Evolutionary conservation across 306 rosid genomes (phyloP).

Genomic region (Comarum palustre): DNA sequence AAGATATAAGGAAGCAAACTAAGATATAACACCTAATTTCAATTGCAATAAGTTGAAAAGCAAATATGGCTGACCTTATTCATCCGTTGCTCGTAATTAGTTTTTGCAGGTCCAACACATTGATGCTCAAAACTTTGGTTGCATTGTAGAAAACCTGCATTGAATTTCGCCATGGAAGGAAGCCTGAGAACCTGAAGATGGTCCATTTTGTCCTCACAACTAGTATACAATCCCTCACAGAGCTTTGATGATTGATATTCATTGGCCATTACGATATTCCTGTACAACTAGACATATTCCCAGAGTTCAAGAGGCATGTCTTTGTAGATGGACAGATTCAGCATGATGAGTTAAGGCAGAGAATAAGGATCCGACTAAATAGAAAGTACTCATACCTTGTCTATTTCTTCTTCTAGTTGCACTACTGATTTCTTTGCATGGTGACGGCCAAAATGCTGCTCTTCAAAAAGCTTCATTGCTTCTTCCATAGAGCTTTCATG

Average conservation of each 20-base stretch:
- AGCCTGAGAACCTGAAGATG: slow-evolving; percentile 87
- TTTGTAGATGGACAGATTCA: not conserved
- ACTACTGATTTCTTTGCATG: slow-evolving; percentile 78
- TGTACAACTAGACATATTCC: slow-evolving; percentile 46
- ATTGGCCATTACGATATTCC: slow-evolving; percentile 58
- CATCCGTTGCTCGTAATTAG: slow-evolving; percentile 74
- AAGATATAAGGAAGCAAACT: too few species aligned
- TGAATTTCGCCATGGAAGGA: slow-evolving; percentile 93
- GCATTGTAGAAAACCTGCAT: slow-evolving; percentile 86
- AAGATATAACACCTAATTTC: too few species aligned
- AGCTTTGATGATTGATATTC: slow-evolving; percentile 81
- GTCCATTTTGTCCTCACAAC: slow-evolving; percentile 90
- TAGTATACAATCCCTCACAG: slow-evolving; percentile 73
- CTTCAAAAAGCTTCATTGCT: slow-evolving; percentile 63
- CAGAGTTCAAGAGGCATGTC: slow-evolving; percentile 17
- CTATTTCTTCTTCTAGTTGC: slow-evolving; percentile 77
- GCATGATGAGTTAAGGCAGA: not conserved
- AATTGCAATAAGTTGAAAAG: too few species aligned
- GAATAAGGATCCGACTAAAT: not conserved
- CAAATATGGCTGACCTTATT: slow-evolving; percentile 51
- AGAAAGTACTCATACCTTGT: slow-evolving; percentile 48
- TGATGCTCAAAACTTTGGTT: slow-evolving; percentile 66
- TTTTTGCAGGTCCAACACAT: slow-evolving; percentile 88
- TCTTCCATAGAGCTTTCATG: slow-evolving; percentile 54
- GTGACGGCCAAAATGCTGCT: slow-evolving; percentile 83